Conservation (phyloP, 495 filamentous ascomycete genomes). For the Penicillium herquei region DNA sequence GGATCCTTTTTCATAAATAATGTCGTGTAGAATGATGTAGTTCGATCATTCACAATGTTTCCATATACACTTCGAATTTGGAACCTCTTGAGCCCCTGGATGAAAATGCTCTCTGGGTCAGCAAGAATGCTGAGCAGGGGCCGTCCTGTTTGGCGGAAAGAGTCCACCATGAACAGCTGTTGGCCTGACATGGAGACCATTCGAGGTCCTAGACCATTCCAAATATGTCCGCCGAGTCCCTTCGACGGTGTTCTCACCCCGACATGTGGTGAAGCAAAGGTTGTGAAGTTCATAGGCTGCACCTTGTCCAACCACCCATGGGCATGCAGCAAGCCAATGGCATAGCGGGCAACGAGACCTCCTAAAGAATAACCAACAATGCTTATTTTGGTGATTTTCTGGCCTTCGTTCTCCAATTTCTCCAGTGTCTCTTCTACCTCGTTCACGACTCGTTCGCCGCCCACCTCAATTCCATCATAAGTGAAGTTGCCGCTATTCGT, state of each 20-base stretch:
- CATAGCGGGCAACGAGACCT: conserved; percentile 83
- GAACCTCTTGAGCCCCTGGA: conserved; percentile 73
- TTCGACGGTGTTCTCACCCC: conserved; percentile 75
- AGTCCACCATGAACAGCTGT: conserved; percentile 85
- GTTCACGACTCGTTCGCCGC: conserved; percentile 81
- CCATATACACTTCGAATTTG: conserved; percentile 71
- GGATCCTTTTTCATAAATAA: conserved; percentile 72
- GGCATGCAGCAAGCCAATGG: conserved; percentile 77
- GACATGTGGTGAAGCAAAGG: conserved; percentile 87
- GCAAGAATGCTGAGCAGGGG: conserved; percentile 80
- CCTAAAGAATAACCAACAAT: conserved; percentile 88
- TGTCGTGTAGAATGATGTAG: conserved; percentile 79
- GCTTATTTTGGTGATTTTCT: conserved; percentile 75
- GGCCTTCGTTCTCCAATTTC: conserved; percentile 59
- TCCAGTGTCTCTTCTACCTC: conserved; percentile 86
- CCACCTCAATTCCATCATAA: conserved; percentile 91
- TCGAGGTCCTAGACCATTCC: conserved; percentile 76
- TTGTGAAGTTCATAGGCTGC: conserved; percentile 87
- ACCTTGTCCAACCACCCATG: conserved; percentile 76
- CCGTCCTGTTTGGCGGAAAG: conserved; percentile 74
- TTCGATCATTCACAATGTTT: conserved; percentile 82
- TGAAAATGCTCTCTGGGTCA: conserved; percentile 83
- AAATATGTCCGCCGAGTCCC: conserved; percentile 65
- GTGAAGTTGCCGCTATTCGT: conserved; percentile 81
- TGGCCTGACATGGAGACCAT: conserved; percentile 77